Evolutionary conservation across 1,284 basidiomycete genomes (phyloP).

Genomic region (Macrocystidia cucumis): DNA sequence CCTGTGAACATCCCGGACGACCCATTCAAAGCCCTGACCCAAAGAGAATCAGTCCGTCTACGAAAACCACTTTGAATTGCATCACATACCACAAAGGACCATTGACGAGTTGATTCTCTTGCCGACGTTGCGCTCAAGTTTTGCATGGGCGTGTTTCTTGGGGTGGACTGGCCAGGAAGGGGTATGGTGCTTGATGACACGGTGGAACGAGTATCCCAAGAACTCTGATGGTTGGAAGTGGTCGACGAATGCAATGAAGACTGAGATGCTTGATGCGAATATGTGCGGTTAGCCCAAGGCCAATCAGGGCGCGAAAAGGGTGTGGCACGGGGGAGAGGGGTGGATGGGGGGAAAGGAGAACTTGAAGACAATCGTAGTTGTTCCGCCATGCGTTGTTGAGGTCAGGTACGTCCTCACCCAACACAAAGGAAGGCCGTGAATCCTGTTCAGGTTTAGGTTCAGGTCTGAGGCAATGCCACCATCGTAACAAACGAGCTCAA

Average conservation of each 20-base stretch:
- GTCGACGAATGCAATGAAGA: conserved; percentile 20
- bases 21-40: conserved; percentile 63
- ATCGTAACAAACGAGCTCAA: no score
- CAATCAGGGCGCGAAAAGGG: conserved; percentile 43
- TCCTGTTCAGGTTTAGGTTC: no score
- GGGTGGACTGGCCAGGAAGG: conserved; percentile 1
- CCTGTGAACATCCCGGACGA: conserved; percentile 47
- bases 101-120: conserved; percentile 45
- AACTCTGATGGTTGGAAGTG: conserved; percentile 18
- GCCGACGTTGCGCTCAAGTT: conserved; percentile 16
- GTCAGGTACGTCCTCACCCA: no score
- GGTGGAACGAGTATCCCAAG: conserved; percentile 20
- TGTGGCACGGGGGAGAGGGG: conserved; percentile 44
- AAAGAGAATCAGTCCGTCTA: no score
- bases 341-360: no score
- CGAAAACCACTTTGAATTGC: background rate
- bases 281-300: conserved; percentile 40
- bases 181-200: conserved; percentile 6
- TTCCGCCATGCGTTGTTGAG: conserved; percentile 3
- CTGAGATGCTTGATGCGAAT: conserved; percentile 20
- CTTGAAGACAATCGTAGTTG: conserved; percentile 3
- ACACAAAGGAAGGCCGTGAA: no score
- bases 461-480: no score
- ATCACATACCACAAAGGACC: conserved; percentile 49
- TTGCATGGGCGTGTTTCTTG: conserved; percentile 9